Conservation (phyloP, 2,329 filamentous ascomycete genomes). For the Ramularia collo-cygni region DNA sequence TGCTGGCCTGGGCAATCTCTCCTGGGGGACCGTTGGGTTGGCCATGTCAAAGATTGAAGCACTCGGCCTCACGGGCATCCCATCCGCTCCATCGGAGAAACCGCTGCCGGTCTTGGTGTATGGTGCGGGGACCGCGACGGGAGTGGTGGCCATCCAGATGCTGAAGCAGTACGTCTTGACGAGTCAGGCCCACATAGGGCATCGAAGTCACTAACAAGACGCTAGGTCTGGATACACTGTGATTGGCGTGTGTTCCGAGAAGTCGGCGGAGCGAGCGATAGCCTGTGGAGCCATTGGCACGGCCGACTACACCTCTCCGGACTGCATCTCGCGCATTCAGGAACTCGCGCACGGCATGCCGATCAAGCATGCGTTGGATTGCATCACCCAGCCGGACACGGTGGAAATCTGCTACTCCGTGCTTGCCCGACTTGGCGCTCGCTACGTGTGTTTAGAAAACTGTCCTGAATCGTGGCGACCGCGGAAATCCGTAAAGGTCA, state of each 20-base stretch:
- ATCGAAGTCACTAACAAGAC: too few relatives aligned
- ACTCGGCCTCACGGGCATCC: neutral
- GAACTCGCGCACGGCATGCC: neutral
- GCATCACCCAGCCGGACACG: neutral
- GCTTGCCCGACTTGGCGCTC: constrained; percentile 1
- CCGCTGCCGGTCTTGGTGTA: constrained; percentile 3
- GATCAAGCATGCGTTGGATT: constrained; percentile 4
- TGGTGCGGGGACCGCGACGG: constrained; percentile 1
- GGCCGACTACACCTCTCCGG: neutral
- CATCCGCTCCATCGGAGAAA: neutral
- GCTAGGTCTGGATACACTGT: neutral
- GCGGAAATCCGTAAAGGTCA: constrained; percentile 1
- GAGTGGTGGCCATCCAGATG: constrained; percentile 2
- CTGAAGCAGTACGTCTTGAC: constrained; percentile 2
- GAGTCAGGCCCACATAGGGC: too few relatives aligned
- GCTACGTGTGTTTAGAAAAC: constrained; percentile 4
- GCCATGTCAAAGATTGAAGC: neutral
- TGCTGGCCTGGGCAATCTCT: neutral
- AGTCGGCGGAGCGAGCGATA: neutral
- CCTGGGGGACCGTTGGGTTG: neutral
- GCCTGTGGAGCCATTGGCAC: neutral
- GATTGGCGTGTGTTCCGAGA: neutral
- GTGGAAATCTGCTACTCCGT: neutral
- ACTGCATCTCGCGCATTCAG: neutral
- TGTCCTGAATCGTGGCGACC: constrained; percentile 1